Base-by-base conservation (phyloP, 768 basidiomycete genomes). In the Boletus reticulatus region DNA sequence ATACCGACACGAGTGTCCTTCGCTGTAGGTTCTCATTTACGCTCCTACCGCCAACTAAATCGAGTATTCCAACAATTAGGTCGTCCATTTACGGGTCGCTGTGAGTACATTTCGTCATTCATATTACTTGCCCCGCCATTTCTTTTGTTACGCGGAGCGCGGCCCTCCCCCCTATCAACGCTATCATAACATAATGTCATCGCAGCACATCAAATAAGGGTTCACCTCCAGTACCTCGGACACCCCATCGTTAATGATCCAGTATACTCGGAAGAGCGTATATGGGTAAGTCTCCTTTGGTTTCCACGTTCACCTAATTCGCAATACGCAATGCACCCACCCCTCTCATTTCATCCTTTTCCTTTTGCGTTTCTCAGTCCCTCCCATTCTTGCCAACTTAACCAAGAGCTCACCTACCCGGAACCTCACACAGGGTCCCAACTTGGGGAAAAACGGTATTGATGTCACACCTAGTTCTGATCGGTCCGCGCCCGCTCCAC, bases 161-260 rank as follows among this genome's bases (percentile, higher is more conserved):
- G 6, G 2, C 17, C 32, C 50, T 17, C 32, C 31, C 34, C 36
- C 29, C 36, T 42, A 56, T 55, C 50, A 14, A 56, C 9, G 24
- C 48, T 64, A 49, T 24, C 32, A 54, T 41, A 41, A 44, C 50
- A 46, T 43, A 9, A 50, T 55, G 22, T 39, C 32, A 29, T 42
- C 20, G 2, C 61, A 97, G 94, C 97, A 0, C 97, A 99, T 73
- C 97, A 99, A 72, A 91, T 98, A 55, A 83, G 97, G 48, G 96
- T 99, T 4, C 97, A 99, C 67, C 81, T 99, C 4, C 97, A 98
- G 72, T 98, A 82, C 71, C 83, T 99, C 53, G 97, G 96, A 1
- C 77, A 91, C 67, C 89, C 97, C 0, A 94, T 99, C 59, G 91
- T 92, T 12, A 98, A 99, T 67, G 97, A 98, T 62, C 92, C 94